phyloP scores from a whole-genome alignment of 768 basidiomycete species.

The Pleurotus salmoneostramineus region DNA sequence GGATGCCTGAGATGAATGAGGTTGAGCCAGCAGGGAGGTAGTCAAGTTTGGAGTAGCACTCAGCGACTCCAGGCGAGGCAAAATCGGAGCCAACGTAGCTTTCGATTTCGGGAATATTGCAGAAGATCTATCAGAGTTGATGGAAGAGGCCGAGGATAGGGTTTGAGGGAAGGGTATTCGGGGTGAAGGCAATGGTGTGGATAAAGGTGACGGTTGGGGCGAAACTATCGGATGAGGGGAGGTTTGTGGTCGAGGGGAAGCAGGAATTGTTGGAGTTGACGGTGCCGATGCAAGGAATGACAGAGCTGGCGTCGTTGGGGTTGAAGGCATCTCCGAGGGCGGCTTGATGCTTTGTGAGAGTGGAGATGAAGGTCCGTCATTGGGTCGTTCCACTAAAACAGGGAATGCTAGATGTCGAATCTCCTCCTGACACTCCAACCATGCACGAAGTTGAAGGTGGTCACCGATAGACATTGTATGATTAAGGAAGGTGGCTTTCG shows the following conservation, averaged over 20 bases:
- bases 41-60: neutral
- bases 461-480: slow-evolving; percentile 26
- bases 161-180: slow-evolving; percentile 1
- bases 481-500: slow-evolving; percentile 33
- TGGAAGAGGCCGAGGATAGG: neutral
- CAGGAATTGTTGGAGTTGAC: neutral
- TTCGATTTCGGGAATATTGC: neutral
- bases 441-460: slow-evolving; percentile 12
- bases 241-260: slow-evolving; percentile 10
- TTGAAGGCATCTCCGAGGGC: neutral
- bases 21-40: slow-evolving; percentile 3
- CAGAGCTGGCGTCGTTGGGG: slow-evolving; percentile 14
- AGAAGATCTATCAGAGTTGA: neutral
- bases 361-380: slow-evolving; percentile 2
- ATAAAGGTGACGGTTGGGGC: slow-evolving; percentile 4
- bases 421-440: slow-evolving; percentile 19
- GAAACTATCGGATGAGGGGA: slow-evolving; percentile 6
- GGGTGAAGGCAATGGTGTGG: slow-evolving; percentile 8
- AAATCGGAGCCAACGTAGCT: neutral
- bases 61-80: neutral
- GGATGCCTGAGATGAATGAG: neutral
- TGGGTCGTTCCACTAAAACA: slow-evolving; percentile 23
- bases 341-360: neutral
- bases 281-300: slow-evolving; percentile 1
- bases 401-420: slow-evolving; percentile 10